A percentile compares a stretch with the other conserved stretches of the same genome.
phyloP scores from a whole-genome alignment of 1,284 basidiomycete genomes.

The Amylostereum areolatum region DNA sequence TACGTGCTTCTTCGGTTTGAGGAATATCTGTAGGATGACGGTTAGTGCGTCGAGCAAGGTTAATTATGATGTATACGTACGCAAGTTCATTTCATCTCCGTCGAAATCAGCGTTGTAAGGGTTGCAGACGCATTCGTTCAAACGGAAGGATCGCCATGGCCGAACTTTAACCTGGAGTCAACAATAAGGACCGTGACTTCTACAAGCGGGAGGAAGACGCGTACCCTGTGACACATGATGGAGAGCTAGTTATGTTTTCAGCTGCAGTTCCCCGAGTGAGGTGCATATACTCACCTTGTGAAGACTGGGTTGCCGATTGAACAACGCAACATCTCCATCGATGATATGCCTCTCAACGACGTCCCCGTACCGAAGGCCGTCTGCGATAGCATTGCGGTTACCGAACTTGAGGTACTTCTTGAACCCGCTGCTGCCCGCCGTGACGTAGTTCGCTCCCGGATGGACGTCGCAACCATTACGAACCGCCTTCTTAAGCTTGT shows the following conservation, averaged over 20 bases:
- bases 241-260: slow-evolving; percentile 63
- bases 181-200: too few species aligned
- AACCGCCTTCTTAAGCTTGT: slow-evolving; percentile 71
- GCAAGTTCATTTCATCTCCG: slow-evolving; percentile 99
- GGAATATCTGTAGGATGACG: slow-evolving; percentile 78
- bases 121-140: slow-evolving; percentile 99
- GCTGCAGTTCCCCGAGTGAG: slow-evolving; percentile 4
- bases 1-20: slow-evolving; percentile 97
- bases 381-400: slow-evolving; percentile 70
- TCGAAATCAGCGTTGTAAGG: slow-evolving; percentile 99
- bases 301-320: slow-evolving; percentile 98
- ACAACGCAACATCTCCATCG: slow-evolving; percentile 96
- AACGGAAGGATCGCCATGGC: slow-evolving; percentile 95
- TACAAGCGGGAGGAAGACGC: slow-evolving; percentile 15
- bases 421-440: slow-evolving; percentile 67
- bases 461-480: slow-evolving; percentile 89
- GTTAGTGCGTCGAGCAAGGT: neutral
- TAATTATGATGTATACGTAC: slow-evolving; percentile 40
- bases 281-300: slow-evolving; percentile 62
- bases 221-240: slow-evolving; percentile 96
- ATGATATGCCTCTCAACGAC: slow-evolving; percentile 91
- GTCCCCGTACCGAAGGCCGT: slow-evolving; percentile 78
- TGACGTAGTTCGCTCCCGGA: slow-evolving; percentile 95
- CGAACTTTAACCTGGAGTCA: slow-evolving; percentile 91
- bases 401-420: slow-evolving; percentile 88